Evolutionary conservation across 306 rosid species (phyloP).

Genomic region (Trichosanthes truncata): DNA sequence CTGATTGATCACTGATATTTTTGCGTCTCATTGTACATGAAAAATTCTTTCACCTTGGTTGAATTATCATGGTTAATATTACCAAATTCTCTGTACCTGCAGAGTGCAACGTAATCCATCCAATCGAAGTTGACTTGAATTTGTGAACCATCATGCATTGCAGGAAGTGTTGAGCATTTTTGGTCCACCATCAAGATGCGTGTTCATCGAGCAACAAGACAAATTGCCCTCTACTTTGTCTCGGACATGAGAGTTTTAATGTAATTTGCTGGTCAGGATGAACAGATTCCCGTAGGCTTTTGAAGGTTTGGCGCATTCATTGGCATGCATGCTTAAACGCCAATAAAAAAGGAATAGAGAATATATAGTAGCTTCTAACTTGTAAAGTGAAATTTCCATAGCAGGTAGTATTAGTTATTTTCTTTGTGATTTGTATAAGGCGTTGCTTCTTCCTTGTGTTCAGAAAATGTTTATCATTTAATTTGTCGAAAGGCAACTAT

Average conservation of each 20-base stretch:
- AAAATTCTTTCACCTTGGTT: no score
- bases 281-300: background rate
- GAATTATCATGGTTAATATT: background rate
- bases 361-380: background rate
- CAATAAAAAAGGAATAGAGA: constrained; percentile 7
- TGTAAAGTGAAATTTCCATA: constrained; percentile 5
- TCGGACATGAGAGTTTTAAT: constrained; percentile 6
- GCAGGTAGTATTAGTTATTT: background rate
- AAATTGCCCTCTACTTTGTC: constrained; percentile 46
- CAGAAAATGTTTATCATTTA: background rate
- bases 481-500: background rate
- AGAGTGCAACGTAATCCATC: background rate
- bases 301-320: background rate
- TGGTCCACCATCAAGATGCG: constrained; percentile 89
- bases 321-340: constrained; percentile 3
- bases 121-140: background rate
- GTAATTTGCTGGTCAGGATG: background rate
- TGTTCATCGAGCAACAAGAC: constrained; percentile 37
- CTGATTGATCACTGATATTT: background rate
- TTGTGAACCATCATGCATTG: background rate
- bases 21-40: background rate
- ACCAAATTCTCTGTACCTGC: background rate
- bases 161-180: constrained; percentile 83
- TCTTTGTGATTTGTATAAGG: background rate
- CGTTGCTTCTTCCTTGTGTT: background rate